A percentile compares a stretch with the other conserved stretches of the same genome.
These are phyloP conservation scores for Ceratobasidium sp. DNA, from an alignment of 1,284 basidiomycete genomes.

Conservation along the genomic window DNA sequence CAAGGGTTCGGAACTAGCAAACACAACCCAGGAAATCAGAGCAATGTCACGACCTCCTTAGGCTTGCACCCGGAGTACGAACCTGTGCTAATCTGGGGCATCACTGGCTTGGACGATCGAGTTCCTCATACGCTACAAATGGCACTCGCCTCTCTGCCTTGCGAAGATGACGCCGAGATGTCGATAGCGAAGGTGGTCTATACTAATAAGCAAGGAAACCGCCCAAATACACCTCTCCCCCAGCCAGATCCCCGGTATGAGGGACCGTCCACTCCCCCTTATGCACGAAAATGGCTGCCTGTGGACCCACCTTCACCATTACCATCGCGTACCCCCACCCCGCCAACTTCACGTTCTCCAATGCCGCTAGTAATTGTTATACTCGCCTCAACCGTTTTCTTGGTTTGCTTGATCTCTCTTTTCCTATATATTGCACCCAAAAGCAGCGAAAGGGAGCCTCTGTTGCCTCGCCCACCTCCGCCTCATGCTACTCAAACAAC, in stretches of 20 bases:
- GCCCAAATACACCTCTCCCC: constrained; percentile 4
- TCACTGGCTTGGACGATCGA: constrained; percentile 19
- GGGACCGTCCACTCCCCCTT: not conserved
- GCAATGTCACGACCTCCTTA: not conserved
- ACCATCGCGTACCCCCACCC: not conserved
- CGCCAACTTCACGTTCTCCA: not conserved
- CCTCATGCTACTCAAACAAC: not conserved
- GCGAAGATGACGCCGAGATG: constrained; percentile 17
- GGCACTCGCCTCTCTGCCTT: constrained; percentile 7
- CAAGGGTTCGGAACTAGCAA: not conserved
- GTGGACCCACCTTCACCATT: not conserved
- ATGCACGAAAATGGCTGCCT: constrained; percentile 1
- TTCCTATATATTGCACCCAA: not conserved
- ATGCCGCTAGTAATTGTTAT: not conserved
- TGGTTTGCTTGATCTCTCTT: not conserved
- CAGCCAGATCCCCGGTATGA: not conserved
- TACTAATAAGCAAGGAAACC: not conserved
- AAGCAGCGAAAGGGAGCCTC: not conserved
- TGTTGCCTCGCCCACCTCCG: not conserved
- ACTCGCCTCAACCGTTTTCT: not conserved
- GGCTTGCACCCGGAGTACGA: not conserved
- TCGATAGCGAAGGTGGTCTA: constrained; percentile 19
- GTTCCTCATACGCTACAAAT: constrained; percentile 1
- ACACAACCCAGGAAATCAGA: not conserved
- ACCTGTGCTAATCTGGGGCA: constrained; percentile 30